Evolutionary conservation across 1,284 basidiomycete genomes (phyloP), one percentile per base, ranked within the genome.

Genomic region (Athelia psychrophila): DNA sequence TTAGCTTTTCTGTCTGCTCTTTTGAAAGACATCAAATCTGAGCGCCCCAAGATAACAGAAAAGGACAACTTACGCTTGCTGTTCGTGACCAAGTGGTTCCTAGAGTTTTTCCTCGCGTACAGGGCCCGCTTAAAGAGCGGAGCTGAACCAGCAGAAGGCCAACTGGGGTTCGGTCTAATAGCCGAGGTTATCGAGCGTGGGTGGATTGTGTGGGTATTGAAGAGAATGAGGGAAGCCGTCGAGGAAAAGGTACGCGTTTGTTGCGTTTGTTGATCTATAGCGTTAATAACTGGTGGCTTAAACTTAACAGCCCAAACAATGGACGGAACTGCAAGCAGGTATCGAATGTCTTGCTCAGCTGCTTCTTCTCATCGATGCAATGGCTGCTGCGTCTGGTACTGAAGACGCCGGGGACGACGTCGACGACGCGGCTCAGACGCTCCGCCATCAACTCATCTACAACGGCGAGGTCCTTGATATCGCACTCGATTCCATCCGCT

Each of bases 321-420:
- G 92, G 93, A 91, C 84, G n/a, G 94, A 96, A 64, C 76, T 98
- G 27, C 92, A 97, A 68, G 91, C 93, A n/a, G 91, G 92, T 44
- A 84, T 96, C 59, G 91, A 95, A 61, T 95, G 93, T 68, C 83
- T 97, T 56, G 93, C 91, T 5, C 93, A 96, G 60, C 76, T 96
- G 46, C 78, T 98, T 27, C 78, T 91, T 33, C 79, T 95, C 55
- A 87, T 97, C 61, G 93, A 96, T 60, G 60, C 62, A 50, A 81
- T 84, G 78, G 75, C 77, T 44, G 71, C 71, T 38, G 64, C 68
- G 44, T 58, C 62, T 38, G 65, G 64, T 48, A 69, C 75, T 59
- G 71, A 76, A 48, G 64, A 69, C 32, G 57, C 60, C 35, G 85
- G 86, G 50, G 69, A 81, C n/a, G 78, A 78, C 3, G 76, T 93